phyloP scores from a whole-genome alignment of 139 green algal species.

The Haematococcus sp. region DNA sequence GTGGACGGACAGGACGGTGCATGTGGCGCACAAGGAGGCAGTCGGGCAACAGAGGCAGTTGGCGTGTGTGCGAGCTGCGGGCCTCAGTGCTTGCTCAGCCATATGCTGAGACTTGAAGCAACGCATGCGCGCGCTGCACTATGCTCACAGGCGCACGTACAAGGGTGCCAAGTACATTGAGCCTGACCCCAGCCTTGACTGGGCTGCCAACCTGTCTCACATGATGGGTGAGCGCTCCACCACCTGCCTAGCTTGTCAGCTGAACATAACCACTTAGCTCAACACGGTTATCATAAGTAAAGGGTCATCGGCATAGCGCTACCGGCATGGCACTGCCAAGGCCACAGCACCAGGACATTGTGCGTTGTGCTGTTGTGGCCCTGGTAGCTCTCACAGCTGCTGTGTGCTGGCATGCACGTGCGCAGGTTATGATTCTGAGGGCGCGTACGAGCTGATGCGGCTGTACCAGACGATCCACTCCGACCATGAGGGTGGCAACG shows the following conservation, averaged over 20 bases:
- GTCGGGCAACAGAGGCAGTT: too few species aligned
- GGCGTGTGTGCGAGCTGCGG: too few species aligned
- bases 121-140: slow-evolving; percentile 13
- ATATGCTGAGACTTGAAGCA: too few species aligned
- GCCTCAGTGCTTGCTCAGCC: too few species aligned
- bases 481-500: slow-evolving; percentile 86
- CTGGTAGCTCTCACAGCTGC: too few species aligned
- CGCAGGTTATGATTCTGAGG: slow-evolving; percentile 25
- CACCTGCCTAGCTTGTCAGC: too few species aligned
- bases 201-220: slow-evolving; percentile 90
- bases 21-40: too few species aligned
- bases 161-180: slow-evolving; percentile 48
- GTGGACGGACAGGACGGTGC: too few species aligned
- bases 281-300: neutral
- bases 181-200: slow-evolving; percentile 81
- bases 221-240: slow-evolving; percentile 88
- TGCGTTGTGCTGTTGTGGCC: neutral
- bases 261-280: too few species aligned
- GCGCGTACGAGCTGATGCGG: slow-evolving; percentile 84
- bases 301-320: neutral
- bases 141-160: slow-evolving; percentile 51
- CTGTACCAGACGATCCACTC: slow-evolving; percentile 98
- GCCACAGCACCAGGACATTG: too few species aligned
- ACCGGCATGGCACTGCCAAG: too few species aligned
- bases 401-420: neutral